These are phyloP conservation scores for Rubia yunnanensis DNA, from an alignment of 257 asterid genomes.

Conservation along the genomic window DNA sequence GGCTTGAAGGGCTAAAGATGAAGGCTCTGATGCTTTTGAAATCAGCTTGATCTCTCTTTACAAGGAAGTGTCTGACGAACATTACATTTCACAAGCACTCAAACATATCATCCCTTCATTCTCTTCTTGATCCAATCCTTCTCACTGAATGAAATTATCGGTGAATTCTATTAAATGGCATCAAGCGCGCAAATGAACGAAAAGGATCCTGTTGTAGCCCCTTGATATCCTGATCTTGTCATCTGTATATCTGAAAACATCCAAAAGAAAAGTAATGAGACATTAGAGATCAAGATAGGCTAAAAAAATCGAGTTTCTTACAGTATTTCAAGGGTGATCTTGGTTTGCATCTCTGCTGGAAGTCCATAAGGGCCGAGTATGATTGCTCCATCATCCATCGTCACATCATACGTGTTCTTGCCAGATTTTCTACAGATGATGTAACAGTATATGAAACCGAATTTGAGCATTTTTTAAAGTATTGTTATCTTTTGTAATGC, in stretches of 20 bases:
- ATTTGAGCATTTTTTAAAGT: neutral
- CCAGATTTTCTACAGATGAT: slow-evolving; percentile 58
- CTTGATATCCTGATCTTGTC: slow-evolving; percentile 71
- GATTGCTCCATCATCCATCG: slow-evolving; percentile 93
- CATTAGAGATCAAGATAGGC: neutral
- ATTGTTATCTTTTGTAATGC: too few relatives aligned
- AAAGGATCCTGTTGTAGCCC: slow-evolving; percentile 58
- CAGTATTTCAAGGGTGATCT: slow-evolving; percentile 54
- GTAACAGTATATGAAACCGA: neutral
- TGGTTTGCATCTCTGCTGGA: slow-evolving; percentile 71
- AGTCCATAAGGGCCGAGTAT: slow-evolving; percentile 76
- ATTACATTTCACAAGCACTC: neutral
- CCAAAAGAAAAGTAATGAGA: neutral
- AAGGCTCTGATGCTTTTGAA: too few relatives aligned
- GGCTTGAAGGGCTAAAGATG: neutral
- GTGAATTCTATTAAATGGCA: too few relatives aligned
- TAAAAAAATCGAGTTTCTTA: slow-evolving; percentile 26
- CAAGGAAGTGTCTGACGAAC: neutral
- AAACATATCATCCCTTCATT: neutral
- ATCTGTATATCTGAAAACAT: slow-evolving; percentile 56
- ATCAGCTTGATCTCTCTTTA: neutral
- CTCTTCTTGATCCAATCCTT: neutral
- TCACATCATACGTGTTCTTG: slow-evolving; percentile 40
- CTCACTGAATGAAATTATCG: neutral
- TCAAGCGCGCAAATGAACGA: slow-evolving; percentile 48